Percentiles rank a stretch among this genome's conserved stretches.
phyloP scores from a whole-genome alignment of 2,329 filamentous ascomycete species.

The Epichloe brachyelytri region DNA sequence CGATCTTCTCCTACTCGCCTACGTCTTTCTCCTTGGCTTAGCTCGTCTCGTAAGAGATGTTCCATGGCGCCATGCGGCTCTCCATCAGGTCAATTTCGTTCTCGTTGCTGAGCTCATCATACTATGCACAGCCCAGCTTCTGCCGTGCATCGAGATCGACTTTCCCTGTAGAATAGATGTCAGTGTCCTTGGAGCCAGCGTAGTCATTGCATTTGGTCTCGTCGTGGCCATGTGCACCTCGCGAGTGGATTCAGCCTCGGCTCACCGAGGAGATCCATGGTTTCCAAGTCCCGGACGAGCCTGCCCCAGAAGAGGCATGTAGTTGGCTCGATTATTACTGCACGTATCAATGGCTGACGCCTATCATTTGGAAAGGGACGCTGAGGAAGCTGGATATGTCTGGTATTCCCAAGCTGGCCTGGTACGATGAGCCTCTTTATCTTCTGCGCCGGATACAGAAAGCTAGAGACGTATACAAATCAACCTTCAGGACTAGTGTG shows the following conservation, averaged over 20 bases:
- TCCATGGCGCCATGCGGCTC: slow-evolving; percentile 31
- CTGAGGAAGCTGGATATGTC: slow-evolving; percentile 31
- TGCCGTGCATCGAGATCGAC: slow-evolving; percentile 30
- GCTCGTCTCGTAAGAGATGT: slow-evolving; percentile 26
- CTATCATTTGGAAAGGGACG: slow-evolving; percentile 34
- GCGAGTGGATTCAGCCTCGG: slow-evolving; percentile 36
- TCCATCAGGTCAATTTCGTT: slow-evolving; percentile 37
- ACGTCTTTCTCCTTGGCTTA: slow-evolving; percentile 31
- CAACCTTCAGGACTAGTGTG: slow-evolving; percentile 32
- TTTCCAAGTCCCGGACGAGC: slow-evolving; percentile 23
- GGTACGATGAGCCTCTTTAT: slow-evolving; percentile 41
- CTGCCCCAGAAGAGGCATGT: slow-evolving; percentile 38
- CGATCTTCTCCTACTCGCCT: slow-evolving; percentile 23
- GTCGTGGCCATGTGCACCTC: slow-evolving; percentile 30
- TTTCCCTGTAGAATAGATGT: slow-evolving; percentile 17
- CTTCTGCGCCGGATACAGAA: slow-evolving; percentile 30
- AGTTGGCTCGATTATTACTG: slow-evolving; percentile 40
- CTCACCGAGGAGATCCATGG: slow-evolving; percentile 25
- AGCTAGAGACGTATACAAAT: slow-evolving; percentile 29
- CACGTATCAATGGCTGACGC: slow-evolving; percentile 37
- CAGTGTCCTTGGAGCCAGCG: slow-evolving; percentile 21
- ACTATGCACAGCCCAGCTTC: slow-evolving; percentile 22
- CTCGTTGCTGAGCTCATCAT: slow-evolving; percentile 24
- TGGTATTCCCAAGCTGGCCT: slow-evolving; percentile 35
- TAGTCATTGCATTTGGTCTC: slow-evolving; percentile 24